Base-by-base conservation (phyloP, 805 yeast species). In the Wickerhamiella domercqiae region DNA sequence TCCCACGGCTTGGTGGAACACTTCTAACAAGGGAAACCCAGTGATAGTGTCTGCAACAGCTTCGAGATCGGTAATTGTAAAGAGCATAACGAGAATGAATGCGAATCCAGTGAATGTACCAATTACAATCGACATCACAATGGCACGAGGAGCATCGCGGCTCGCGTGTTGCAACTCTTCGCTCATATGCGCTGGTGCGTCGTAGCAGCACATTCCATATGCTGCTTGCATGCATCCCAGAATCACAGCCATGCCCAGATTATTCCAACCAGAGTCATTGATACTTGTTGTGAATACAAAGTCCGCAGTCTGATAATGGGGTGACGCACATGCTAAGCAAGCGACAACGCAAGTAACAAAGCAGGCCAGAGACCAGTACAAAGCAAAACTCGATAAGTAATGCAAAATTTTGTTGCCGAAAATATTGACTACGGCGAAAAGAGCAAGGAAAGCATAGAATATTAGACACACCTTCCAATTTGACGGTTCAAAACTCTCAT, bases 151-250 rank as follows among this genome's bases (percentile, higher is more conserved):
- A 38, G 74, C 71, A 43, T 69, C 64, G 35, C 67, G 61, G 47
- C 69, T 69, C 3, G 83, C 80, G 20, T 66, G 60, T 28, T 65
- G 59, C 26, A 66, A 66, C 50, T 76, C 83, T 50, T 77, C 84
- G 18, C 78, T 73, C 67, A 77, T 64, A 48, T 76, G 83, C 3
- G 81, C 73, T 2, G 81, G 80, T 40, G 74, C 70, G 49, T 76
- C 84, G 36, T 74, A 62, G 45, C 82, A 75, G 20, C 73, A 65
- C 59, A 74, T 75, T 6, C 76, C 70, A 79, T 79, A 76, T 39
- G 72, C 70, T 4, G 81, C 78, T 51, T 75, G 75, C 46, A 75
- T 68, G 34, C 75, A 55, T 14, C 83, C 82, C n/a, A 73, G 70
- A 39, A 75, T 66, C 50, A 75, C 72, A 0, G 80, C 77, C 53